These are phyloP conservation scores for Acacia pycnantha DNA, from an alignment of 331 rosid genomes.

Conservation along the genomic window DNA sequence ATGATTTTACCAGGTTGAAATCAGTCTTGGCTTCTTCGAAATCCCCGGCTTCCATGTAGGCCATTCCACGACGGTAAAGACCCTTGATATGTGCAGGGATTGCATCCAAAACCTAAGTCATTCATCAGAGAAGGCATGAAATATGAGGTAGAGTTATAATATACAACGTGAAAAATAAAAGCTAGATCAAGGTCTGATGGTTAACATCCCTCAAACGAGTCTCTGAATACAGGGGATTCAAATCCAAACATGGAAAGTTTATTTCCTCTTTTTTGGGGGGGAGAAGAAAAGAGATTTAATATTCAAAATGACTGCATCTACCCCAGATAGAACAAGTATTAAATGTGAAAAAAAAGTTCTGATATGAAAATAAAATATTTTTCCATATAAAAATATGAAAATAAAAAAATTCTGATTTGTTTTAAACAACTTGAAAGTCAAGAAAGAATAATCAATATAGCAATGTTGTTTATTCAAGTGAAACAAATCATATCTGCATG, in stretches of 20 bases:
- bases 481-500: constrained; percentile 18
- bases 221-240: background rate
- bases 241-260: no score
- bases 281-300: no score
- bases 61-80: constrained; percentile 97
- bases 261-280: no score
- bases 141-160: constrained; percentile 6
- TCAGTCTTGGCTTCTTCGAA: constrained; percentile 89
- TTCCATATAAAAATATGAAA: no score
- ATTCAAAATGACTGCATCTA: no score
- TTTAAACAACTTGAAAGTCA: constrained; percentile 16
- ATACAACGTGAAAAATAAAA: constrained; percentile 2
- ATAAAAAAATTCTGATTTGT: no score
- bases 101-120: constrained; percentile 79
- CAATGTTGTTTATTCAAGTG: background rate
- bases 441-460: background rate
- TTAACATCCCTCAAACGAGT: no score
- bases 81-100: constrained; percentile 89
- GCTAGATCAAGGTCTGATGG: background rate
- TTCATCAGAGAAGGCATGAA: constrained; percentile 27
- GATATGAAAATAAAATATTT: background rate
- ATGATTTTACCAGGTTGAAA: constrained; percentile 63
- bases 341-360: no score
- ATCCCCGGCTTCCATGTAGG: constrained; percentile 81
- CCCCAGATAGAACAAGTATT: no score